Evolutionary conservation across 805 yeast genomes (phyloP).

Genomic region (Starmerella stigmatis): DNA sequence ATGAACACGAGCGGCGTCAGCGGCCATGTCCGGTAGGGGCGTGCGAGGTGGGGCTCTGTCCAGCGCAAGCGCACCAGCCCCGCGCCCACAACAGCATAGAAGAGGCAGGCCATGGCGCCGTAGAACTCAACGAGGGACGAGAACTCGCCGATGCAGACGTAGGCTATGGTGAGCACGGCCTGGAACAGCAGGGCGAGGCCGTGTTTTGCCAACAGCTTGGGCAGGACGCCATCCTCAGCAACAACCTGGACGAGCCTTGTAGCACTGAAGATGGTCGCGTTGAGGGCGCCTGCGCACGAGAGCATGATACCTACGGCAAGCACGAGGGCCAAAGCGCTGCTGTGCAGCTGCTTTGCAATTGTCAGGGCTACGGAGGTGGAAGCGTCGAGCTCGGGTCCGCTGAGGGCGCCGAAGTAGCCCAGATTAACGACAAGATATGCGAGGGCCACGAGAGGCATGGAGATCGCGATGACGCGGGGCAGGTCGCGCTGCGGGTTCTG

Average conservation of each 20-base stretch:
- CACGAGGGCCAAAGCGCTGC: conserved; percentile 27
- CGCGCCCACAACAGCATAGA: conserved; percentile 31
- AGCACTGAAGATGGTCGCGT: conserved; percentile 33
- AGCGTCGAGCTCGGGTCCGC: conserved; percentile 40
- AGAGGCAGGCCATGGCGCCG: conserved; percentile 31
- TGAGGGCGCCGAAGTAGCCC: conserved; percentile 57
- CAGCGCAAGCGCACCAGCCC: conserved; percentile 32
- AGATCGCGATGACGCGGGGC: conserved; percentile 33
- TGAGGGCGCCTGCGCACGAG: conserved; percentile 36
- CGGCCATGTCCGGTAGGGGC: conserved; percentile 34
- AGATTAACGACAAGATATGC: conserved; percentile 32
- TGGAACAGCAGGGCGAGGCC: conserved; percentile 29
- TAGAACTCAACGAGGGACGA: conserved; percentile 31
- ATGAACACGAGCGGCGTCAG: conserved; percentile 28
- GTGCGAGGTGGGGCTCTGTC: conserved; percentile 29
- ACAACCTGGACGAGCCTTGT: conserved; percentile 32
- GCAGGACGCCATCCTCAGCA: conserved; percentile 31
- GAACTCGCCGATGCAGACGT: conserved; percentile 33
- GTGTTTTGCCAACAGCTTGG: conserved; percentile 24
- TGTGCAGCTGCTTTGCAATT: conserved; percentile 27
- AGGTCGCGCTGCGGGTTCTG: conserved; percentile 30
- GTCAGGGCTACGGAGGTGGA: conserved; percentile 33
- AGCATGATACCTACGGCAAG: conserved; percentile 31
- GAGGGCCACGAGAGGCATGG: conserved; percentile 34
- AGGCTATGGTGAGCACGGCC: conserved; percentile 27